Conservation (phyloP, 2,329 filamentous ascomycete species). For the Metarhizium robertsii region DNA sequence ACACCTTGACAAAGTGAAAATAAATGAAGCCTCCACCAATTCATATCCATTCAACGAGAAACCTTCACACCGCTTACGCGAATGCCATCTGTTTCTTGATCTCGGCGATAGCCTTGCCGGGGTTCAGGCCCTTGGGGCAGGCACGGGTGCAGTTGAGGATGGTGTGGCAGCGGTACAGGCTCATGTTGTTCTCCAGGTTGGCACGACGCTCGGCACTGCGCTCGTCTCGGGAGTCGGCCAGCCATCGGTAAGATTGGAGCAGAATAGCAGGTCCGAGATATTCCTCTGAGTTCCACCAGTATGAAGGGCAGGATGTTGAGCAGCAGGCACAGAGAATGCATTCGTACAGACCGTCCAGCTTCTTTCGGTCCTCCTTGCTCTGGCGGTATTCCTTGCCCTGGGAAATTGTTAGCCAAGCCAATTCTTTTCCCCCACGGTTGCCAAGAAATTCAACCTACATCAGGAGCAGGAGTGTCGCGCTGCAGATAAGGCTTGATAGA, state of each 20-base stretch:
- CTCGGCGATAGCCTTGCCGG: conserved; percentile 87
- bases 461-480: conserved; percentile 71
- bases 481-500: conserved; percentile 99
- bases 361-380: conserved; percentile 83
- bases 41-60: background rate
- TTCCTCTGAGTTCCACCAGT: conserved; percentile 99
- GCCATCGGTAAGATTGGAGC: conserved; percentile 95
- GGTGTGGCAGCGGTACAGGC: conserved; percentile 96
- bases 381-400: conserved; percentile 90
- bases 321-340: conserved; percentile 99
- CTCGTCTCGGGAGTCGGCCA: conserved; percentile 91
- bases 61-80: background rate
- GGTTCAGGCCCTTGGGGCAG: conserved; percentile 97
- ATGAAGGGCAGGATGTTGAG: conserved; percentile 97
- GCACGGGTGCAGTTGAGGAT: conserved; percentile 98
- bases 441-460: conserved; percentile 50
- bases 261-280: conserved; percentile 96
- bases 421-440: background rate
- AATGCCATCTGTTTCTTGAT: conserved; percentile 95
- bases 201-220: conserved; percentile 78
- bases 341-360: conserved; percentile 97
- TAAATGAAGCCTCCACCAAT: background rate
- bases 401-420: conserved; percentile 6
- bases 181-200: conserved; percentile 97
- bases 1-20: conserved; percentile 1